These are phyloP conservation scores for Apophysomyces variabilis DNA, from an alignment of 371 early-diverging fungal species.

Conservation along the genomic window DNA sequence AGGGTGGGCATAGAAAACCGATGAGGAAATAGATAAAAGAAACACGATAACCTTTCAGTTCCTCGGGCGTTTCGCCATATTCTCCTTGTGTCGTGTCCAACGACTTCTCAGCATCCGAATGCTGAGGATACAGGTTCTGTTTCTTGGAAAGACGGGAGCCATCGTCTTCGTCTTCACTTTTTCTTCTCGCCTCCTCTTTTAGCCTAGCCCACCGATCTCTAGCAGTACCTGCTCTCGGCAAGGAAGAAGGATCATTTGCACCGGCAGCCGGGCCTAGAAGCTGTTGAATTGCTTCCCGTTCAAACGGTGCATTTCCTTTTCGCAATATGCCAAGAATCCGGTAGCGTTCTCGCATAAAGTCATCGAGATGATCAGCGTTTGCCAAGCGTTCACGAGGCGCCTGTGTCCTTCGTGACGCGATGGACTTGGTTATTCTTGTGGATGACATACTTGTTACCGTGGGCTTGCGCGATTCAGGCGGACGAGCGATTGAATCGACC, in stretches of 20 bases:
- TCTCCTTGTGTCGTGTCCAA: not conserved
- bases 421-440: not conserved
- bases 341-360: conserved; percentile 7
- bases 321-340: not conserved
- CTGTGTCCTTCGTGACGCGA: not conserved
- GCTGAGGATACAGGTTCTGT: not conserved
- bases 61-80: not conserved
- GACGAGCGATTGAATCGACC: not conserved
- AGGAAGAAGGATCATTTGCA: not conserved
- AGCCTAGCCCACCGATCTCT: not conserved
- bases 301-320: conserved; percentile 1
- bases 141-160: not conserved
- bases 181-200: not conserved
- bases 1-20: conserved; percentile 46
- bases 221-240: not conserved
- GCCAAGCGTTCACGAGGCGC: not conserved
- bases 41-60: conserved; percentile 13
- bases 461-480: not conserved
- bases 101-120: too few species aligned
- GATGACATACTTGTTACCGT: not conserved
- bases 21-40: conserved; percentile 39
- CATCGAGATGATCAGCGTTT: not conserved
- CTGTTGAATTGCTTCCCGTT: not conserved
- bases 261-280: not conserved
- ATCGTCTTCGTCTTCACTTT: not conserved